phyloP scores from a whole-genome alignment of 208 protist genomes.

The Trypanosoma platydactyli region DNA sequence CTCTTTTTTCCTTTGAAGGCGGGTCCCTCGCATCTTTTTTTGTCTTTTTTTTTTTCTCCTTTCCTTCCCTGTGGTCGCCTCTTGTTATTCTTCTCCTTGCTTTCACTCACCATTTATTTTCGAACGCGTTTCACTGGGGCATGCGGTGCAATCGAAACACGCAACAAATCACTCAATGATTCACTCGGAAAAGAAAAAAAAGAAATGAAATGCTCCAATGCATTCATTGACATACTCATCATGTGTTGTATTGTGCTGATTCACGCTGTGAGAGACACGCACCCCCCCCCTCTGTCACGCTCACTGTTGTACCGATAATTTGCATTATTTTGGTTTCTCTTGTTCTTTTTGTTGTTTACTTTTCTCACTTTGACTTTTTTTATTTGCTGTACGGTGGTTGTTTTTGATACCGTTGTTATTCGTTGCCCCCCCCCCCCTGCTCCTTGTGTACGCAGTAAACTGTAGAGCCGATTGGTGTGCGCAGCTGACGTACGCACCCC shows the following conservation, averaged over 20 bases:
- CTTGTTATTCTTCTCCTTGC: slow-evolving; percentile 24
- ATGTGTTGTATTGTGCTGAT: background rate
- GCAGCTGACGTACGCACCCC: no score
- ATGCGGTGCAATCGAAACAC: background rate
- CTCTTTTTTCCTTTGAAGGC: background rate
- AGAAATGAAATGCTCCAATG: no score
- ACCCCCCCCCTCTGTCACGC: background rate
- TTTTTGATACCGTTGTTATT: no score
- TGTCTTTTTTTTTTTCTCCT: slow-evolving; percentile 8
- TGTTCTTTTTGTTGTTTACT: slow-evolving; percentile 17
- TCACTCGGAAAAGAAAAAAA: no score
- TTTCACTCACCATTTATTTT: background rate
- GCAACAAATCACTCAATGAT: no score
- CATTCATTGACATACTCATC: background rate
- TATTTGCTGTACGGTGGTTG: background rate
- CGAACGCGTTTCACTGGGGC: background rate
- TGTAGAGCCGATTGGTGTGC: no score
- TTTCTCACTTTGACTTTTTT: slow-evolving; percentile 17
- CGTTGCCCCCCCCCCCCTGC: no score
- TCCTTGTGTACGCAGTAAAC: no score
- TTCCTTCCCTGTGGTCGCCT: background rate
- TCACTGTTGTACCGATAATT: background rate
- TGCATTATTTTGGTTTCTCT: slow-evolving; percentile 11
- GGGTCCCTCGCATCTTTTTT: background rate
- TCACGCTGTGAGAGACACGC: no score